Evolutionary conservation across 345 rosid genomes (phyloP), one percentile per base, ranked within the genome.

Genomic region (Populus pruinosa): DNA sequence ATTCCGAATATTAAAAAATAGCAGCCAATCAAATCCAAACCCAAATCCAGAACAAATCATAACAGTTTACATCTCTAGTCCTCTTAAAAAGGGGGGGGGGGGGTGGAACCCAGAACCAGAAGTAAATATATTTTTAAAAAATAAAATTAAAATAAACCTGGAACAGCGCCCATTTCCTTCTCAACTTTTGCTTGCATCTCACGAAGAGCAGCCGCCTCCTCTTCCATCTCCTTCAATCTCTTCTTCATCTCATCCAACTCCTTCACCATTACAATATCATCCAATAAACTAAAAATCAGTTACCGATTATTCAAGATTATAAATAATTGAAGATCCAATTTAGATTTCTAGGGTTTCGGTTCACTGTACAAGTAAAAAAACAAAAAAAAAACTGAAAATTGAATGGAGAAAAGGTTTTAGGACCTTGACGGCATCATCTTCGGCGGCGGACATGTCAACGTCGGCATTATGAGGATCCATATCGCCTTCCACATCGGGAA

Each of bases 151-250:
- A 65, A 67, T 25, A 74, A 76, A 92, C 99, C 99, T 93, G 87
- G 94, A 71, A 80, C 93, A 59, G 91, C 90, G 70, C 98, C 99
- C 97, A 93, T 96, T 67, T 96, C 99, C 76, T 91, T 91, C 93
- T 96, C 97, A 38, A 92, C 99, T 83, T 96, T 96, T 70, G 94
- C 93, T 82, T 96, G 98, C 97, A 96, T 96, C 90, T 96, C 99
- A 23, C 99, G 93, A 35, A 96, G 94, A 79, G 98, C 97, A 18
- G 97, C 96, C 21, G 98, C 98, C 74, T 96, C 98, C 81, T 96
- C 99, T 80, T 96, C 99, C 91, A 93, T 96, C 86, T 93, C 98
- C 86, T 92, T 93, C 87, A 96, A 84, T 73, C 99, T 88, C 75
- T 85, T 93, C 90, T 96, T 96, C 99, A 96, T 92, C 87, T 96